Base-by-base conservation (phyloP, 371 early-diverging fungal species). In the Mortierella sp. region DNA sequence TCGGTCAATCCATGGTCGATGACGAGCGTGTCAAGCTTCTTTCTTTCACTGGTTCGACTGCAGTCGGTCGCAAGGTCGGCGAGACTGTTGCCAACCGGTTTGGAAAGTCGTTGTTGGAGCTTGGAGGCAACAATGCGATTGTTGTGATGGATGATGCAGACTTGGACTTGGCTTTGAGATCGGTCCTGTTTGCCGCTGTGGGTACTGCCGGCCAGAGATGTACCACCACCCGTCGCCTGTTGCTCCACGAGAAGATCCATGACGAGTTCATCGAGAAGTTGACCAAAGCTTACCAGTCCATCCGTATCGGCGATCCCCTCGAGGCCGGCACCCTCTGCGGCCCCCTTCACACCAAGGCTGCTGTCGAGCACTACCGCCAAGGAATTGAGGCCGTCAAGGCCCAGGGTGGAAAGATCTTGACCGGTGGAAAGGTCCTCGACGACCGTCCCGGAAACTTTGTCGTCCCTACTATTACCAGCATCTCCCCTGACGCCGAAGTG, bases 171-270 rank as follows among this genome's bases (percentile, higher is more conserved):
- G 98, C 98, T 10, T 90, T 98, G 14, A 93, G 97, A 53, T 93
- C 97, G 16, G 93, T 96, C 71, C 89, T 98, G 61, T 98, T 98
- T 90, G 98, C 99, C 24, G 98, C 99, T 26, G 98, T 98, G 11
- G 99, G 99, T 53, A 98, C 98, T 34, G 96, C 98, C 59, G 98
- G 99, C 37, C 99, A 98, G 89, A 91, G 99, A 48, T 98, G 99
- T 89, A 98, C 99, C 1, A 98, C 98, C 43, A 96, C 98, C 2
- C 95, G 98, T 44, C 95, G 98, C 53, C 90, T 98, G 83, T 94
- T 98, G 86, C 88, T 98, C n/a, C 99, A 98, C 75, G 96, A 96
- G 82, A 90, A 91, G 71, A 96, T 98, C 72, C 95, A 98, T 87
- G 98, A 98, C 80, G 89, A 90, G 4, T 95, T 99, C 80, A 88